Percentiles rank a stretch among this genome's conserved stretches.
Evolutionary conservation across 169 alveolate genomes (phyloP).

Genomic region (Plasmodium adleri): DNA sequence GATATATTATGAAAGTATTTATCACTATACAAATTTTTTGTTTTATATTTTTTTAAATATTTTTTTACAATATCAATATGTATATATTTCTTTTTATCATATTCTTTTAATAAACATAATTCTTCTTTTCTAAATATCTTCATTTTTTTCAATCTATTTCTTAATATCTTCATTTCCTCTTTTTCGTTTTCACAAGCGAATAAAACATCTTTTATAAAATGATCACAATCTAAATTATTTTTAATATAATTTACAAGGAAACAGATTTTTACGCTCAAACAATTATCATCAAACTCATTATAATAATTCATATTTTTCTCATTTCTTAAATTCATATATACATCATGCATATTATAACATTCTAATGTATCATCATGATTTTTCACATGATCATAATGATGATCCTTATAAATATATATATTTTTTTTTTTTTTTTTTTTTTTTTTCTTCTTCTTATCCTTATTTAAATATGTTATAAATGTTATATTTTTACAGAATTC

Average conservation of each 20-base stretch:
- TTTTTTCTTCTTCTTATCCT: background rate
- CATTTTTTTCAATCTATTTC: background rate
- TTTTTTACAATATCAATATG: background rate
- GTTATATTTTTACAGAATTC: conserved; percentile 24
- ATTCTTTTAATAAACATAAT: conserved; percentile 13
- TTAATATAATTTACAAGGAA: conserved; percentile 22
- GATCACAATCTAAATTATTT: conserved; percentile 3
- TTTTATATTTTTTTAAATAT: too few species aligned
- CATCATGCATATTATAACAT: background rate
- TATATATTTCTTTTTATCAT: background rate
- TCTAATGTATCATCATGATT: too few species aligned
- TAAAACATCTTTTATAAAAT: conserved; percentile 19
- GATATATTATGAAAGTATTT: too few species aligned
- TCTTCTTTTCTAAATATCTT: conserved; percentile 19
- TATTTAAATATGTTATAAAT: conserved; percentile 12
- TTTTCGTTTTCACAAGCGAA: conserved; percentile 23
- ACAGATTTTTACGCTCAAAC: conserved; percentile 39
- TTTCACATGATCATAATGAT: too few species aligned
- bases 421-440: background rate
- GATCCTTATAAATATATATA: background rate
- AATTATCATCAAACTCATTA: conserved; percentile 19
- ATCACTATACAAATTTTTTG: too few species aligned
- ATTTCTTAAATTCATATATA: background rate
- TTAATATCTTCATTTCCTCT: conserved; percentile 12
- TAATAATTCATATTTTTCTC: conserved; percentile 9